These are phyloP conservation scores for Metschnikowia shivogae DNA, from an alignment of 805 yeast genomes.

Conservation along the genomic window DNA sequence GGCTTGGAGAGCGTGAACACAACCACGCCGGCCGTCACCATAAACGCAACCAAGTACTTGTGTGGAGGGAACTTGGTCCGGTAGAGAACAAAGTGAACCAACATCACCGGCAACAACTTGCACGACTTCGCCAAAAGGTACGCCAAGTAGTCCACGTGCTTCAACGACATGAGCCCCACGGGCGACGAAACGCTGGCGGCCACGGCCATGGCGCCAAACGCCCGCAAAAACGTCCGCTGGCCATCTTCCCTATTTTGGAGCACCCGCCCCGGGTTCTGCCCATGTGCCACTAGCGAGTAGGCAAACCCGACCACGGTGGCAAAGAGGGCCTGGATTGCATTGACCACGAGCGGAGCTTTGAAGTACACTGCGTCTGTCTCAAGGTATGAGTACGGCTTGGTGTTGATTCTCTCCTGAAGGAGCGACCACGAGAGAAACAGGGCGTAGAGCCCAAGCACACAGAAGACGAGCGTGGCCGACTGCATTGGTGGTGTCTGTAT, in stretches of 20 bases:
- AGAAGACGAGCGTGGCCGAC: constrained; percentile 25
- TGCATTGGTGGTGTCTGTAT: constrained; percentile 5
- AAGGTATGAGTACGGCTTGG: constrained; percentile 64
- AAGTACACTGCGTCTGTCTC: constrained; percentile 42
- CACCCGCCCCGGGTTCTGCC: constrained; percentile 12
- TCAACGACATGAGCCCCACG: constrained; percentile 70
- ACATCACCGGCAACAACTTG: constrained; percentile 90
- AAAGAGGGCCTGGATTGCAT: constrained; percentile 65
- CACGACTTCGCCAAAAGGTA: constrained; percentile 87
- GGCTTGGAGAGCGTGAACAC: constrained; percentile 61
- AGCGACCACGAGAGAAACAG: constrained; percentile 91
- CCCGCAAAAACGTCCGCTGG: constrained; percentile 16
- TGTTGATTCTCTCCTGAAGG: constrained; percentile 82
- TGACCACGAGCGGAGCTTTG: constrained; percentile 75
- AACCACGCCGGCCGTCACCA: constrained; percentile 82
- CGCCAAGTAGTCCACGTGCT: constrained; percentile 82
- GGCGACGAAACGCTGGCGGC: constrained; percentile 84
- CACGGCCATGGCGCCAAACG: constrained; percentile 53
- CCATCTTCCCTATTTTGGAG: constrained; percentile 1
- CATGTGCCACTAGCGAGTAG: constrained; percentile 44
- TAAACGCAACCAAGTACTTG: constrained; percentile 71
- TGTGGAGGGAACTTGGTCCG: constrained; percentile 65
- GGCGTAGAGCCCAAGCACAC: constrained; percentile 67
- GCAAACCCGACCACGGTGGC: constrained; percentile 66
- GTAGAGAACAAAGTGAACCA: constrained; percentile 71